Percentiles rank a stretch among this genome's conserved stretches.
These are phyloP conservation scores for Lathyrus sativus DNA, from an alignment of 306 rosid genomes.

Conservation along the genomic window DNA sequence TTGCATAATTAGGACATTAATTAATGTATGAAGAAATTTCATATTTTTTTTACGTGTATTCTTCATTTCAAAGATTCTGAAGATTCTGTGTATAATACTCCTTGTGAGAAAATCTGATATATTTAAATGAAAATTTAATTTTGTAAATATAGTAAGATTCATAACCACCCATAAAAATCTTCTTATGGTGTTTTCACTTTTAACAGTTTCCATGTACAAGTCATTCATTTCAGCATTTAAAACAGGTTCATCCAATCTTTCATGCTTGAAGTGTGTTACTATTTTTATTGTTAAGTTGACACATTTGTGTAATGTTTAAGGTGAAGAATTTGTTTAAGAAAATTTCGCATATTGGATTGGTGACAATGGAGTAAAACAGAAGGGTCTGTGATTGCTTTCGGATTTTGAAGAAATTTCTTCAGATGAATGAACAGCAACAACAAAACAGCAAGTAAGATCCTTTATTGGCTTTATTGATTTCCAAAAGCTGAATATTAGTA, in stretches of 20 bases:
- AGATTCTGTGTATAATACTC: constrained; percentile 36
- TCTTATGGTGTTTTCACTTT: constrained; percentile 20
- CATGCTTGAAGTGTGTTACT: constrained; percentile 23
- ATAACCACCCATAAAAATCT: constrained; percentile 31
- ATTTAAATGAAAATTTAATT: constrained; percentile 39
- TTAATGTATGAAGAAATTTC: constrained; percentile 31
- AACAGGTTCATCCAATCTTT: constrained; percentile 31
- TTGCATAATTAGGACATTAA: constrained; percentile 28
- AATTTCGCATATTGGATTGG: constrained; percentile 16
- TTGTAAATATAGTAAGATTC: constrained; percentile 42
- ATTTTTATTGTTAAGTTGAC: constrained; percentile 7
- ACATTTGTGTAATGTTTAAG: constrained; percentile 2
- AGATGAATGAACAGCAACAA: constrained; percentile 28
- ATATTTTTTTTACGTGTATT: constrained; percentile 34
- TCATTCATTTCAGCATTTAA: constrained; percentile 40
- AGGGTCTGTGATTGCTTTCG: constrained; percentile 1
- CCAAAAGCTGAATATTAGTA: constrained; percentile 1
- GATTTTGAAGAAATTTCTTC: constrained; percentile 30
- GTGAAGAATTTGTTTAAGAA: constrained; percentile 25
- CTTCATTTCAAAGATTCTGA: constrained; percentile 51
- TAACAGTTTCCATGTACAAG: constrained; percentile 46
- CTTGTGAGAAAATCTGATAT: constrained; percentile 44
- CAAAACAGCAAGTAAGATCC: constrained; percentile 41
- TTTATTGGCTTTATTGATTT: constrained; percentile 27
- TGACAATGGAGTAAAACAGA: constrained; percentile 37